Percentiles rank a stretch among this genome's conserved stretches.
These are phyloP conservation scores for Hypericum androsaemum DNA, from an alignment of 345 rosid species.

Conservation along the genomic window DNA sequence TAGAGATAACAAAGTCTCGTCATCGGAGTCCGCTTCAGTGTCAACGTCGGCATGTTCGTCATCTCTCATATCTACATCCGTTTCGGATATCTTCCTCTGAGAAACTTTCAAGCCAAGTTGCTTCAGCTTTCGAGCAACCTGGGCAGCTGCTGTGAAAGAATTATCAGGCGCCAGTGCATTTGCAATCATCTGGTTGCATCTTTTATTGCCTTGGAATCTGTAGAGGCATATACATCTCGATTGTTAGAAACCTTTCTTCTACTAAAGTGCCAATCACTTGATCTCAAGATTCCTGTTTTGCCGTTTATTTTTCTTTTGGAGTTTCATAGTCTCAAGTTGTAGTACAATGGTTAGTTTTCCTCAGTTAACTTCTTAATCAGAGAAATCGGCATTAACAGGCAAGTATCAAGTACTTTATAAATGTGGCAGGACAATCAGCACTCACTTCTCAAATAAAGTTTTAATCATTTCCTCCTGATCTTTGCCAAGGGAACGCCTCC, in stretches of 20 bases:
- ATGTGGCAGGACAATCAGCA: background rate
- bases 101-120: conserved; percentile 65
- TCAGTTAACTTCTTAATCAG: too few species aligned
- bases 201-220: conserved; percentile 72
- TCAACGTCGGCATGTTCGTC: conserved; percentile 32
- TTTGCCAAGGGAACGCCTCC: conserved; percentile 52
- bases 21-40: conserved; percentile 31
- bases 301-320: too few species aligned
- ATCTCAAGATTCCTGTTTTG: too few species aligned
- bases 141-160: conserved; percentile 51
- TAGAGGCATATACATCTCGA: conserved; percentile 3
- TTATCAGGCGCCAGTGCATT: conserved; percentile 54
- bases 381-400: too few species aligned
- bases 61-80: conserved; percentile 36
- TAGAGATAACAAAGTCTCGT: conserved; percentile 56
- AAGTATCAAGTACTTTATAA: background rate
- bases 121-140: conserved; percentile 68
- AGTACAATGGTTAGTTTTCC: too few species aligned
- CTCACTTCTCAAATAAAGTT: conserved; percentile 75
- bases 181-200: conserved; percentile 72
- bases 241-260: conserved; percentile 8
- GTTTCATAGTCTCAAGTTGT: too few species aligned
- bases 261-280: background rate
- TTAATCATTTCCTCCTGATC: conserved; percentile 70
- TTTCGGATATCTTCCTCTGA: conserved; percentile 30